Percentiles rank a stretch among this genome's conserved stretches.
phyloP scores from a whole-genome alignment of 306 rosid genomes.

The Styphnolobium japonicum region DNA sequence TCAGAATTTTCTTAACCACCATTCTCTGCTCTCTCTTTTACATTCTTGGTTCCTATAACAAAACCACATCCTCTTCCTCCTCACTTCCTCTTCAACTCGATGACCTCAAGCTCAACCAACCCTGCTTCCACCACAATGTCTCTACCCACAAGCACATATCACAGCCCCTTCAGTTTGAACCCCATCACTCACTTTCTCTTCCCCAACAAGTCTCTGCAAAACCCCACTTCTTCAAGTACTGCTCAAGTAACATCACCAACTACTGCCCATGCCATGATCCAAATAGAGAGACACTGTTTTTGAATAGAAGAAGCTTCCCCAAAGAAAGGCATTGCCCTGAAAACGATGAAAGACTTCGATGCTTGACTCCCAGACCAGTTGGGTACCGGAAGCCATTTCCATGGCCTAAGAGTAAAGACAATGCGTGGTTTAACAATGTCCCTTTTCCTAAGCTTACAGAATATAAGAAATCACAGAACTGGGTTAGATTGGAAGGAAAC shows the following conservation, averaged over 20 bases:
- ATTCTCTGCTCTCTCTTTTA: not conserved
- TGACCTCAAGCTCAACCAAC: not conserved
- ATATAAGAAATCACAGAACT: conserved; percentile 13
- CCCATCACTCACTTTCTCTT: not conserved
- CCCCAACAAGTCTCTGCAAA: not conserved
- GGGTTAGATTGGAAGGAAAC: conserved; percentile 19
- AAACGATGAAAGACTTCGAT: not conserved
- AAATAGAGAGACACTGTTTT: not conserved
- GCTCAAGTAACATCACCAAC: not conserved
- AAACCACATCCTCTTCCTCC: not conserved
- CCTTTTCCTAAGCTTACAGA: conserved; percentile 18
- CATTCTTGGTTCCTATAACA: not conserved
- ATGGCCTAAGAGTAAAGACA: conserved; percentile 18
- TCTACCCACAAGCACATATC: not conserved
- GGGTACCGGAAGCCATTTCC: conserved; percentile 20
- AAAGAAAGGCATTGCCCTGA: conserved; percentile 20
- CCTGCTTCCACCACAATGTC: not conserved
- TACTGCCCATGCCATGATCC: conserved; percentile 21
- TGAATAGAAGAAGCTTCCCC: not conserved
- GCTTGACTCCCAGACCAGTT: conserved; percentile 2
- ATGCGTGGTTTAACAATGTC: conserved; percentile 27
- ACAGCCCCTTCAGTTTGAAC: not conserved
- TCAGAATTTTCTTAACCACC: not conserved
- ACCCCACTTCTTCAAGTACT: not conserved
- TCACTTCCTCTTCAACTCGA: not conserved